phyloP scores from a whole-genome alignment of 441 rosid species.

The Lepidium campestre region DNA sequence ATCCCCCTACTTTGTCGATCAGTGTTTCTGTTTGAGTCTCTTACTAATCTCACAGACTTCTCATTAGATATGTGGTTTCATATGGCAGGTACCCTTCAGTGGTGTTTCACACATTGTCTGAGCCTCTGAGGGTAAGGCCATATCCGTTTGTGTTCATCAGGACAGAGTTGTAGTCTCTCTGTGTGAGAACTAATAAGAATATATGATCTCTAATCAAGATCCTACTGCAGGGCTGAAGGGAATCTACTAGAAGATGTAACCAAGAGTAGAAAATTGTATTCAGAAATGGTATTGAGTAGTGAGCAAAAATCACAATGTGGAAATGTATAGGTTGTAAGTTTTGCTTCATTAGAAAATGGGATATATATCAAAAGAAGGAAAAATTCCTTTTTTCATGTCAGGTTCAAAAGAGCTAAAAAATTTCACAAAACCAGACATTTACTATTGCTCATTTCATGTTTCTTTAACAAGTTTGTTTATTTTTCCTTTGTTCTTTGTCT shows the following conservation, averaged over 20 bases:
- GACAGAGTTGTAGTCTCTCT: background rate
- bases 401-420: background rate
- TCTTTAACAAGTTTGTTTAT: background rate
- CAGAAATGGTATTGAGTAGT: background rate
- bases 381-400: background rate
- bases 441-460: background rate
- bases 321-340: background rate
- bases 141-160: background rate
- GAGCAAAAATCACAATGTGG: background rate
- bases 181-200: background rate
- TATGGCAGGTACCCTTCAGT: conserved; percentile 10
- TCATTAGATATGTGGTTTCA: background rate
- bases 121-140: background rate
- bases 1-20: background rate
- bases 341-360: background rate
- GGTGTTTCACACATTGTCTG: background rate
- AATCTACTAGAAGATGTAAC: conserved; percentile 8
- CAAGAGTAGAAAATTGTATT: background rate
- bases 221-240: background rate
- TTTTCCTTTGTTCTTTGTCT: background rate
- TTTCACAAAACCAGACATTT: background rate
- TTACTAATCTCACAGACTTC: background rate
- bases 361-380: background rate
- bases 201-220: background rate
- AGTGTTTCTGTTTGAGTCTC: background rate